A percentile compares a stretch with the other conserved stretches of the same genome.
These are phyloP conservation scores for Creolimax fragrantissima DNA, from an alignment of 78 protist genomes.

Conservation along the genomic window DNA sequence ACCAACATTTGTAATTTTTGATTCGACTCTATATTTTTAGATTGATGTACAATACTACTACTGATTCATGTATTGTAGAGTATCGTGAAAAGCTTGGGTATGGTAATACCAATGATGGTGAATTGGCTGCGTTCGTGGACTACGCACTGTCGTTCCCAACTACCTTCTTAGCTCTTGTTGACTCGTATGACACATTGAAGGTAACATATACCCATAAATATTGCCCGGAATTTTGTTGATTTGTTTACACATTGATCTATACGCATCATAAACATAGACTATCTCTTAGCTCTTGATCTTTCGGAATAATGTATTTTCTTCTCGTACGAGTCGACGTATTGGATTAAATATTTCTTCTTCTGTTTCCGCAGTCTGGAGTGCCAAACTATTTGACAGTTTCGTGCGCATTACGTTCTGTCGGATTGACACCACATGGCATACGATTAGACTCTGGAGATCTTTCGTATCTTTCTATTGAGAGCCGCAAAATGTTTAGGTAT, in stretches of 20 bases:
- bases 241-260: neutral
- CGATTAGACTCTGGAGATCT: slow-evolving; percentile 89
- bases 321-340: no score
- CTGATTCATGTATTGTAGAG: neutral
- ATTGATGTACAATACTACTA: no score
- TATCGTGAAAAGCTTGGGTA: neutral
- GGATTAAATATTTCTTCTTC: no score
- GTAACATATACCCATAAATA: neutral
- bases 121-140: slow-evolving; percentile 85
- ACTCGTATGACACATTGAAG: slow-evolving; percentile 76
- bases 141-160: slow-evolving; percentile 82
- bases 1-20: no score
- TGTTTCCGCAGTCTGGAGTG: slow-evolving; percentile 46
- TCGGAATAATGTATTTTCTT: no score
- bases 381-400: slow-evolving; percentile 78
- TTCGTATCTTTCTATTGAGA: slow-evolving; percentile 51
- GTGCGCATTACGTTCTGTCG: slow-evolving; percentile 40
- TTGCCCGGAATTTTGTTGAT: neutral
- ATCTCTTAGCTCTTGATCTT: neutral
- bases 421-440: slow-evolving; percentile 47
- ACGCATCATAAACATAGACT: no score
- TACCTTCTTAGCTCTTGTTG: slow-evolving; percentile 78
- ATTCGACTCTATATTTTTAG: no score
- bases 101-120: slow-evolving; percentile 49
- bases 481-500: slow-evolving; percentile 35